Percentiles rank a stretch among this genome's conserved stretches.
Conservation (phyloP, 75 land plant species). For the Sequoiadendron giganteum region DNA sequence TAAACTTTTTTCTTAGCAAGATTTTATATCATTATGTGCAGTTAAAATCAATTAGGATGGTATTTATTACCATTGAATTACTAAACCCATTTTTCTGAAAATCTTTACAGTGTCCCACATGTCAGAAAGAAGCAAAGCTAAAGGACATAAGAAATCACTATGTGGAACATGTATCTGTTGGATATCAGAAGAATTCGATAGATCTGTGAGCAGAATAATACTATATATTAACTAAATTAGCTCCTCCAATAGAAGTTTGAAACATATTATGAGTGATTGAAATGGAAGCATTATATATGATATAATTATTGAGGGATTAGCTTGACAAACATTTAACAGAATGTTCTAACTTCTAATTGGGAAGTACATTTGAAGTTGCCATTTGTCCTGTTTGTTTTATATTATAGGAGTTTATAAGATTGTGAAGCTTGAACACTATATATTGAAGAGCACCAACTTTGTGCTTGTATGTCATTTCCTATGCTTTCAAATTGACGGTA, state of each 20-base stretch:
- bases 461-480: neutral
- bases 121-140: neutral
- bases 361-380: neutral
- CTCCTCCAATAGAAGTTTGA: neutral
- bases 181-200: neutral
- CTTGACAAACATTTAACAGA: neutral
- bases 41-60: neutral
- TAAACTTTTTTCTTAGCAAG: neutral
- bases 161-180: neutral
- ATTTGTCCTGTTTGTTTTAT: neutral
- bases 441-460: neutral
- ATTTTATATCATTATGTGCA: neutral
- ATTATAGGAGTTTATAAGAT: neutral
- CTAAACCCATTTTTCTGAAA: neutral
- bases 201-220: neutral
- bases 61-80: neutral
- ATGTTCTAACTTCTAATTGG: neutral
- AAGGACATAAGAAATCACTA: neutral
- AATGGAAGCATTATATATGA: neutral
- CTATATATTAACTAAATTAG: neutral
- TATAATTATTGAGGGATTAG: neutral
- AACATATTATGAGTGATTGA: neutral
- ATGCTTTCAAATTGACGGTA: neutral
- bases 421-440: neutral
- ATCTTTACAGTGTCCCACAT: neutral